These are phyloP conservation scores for Piedraia hortae DNA, from an alignment of 2,329 filamentous ascomycete genomes.

Conservation along the genomic window DNA sequence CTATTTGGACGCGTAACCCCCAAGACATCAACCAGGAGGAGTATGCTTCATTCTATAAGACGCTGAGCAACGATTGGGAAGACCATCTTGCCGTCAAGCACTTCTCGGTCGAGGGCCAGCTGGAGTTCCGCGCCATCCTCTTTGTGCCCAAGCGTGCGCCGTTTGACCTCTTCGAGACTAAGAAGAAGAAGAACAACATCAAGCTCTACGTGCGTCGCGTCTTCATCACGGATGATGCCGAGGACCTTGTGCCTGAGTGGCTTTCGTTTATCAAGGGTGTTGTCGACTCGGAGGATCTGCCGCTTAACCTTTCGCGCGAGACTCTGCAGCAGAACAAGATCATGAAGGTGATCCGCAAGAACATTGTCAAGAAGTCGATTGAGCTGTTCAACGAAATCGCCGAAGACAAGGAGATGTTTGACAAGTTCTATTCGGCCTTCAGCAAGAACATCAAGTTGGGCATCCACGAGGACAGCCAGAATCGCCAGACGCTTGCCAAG, in stretches of 20 bases:
- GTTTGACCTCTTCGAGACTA: slow-evolving; percentile 99
- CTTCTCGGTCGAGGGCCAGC: slow-evolving; percentile 99
- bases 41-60: slow-evolving; percentile 99
- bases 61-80: slow-evolving; percentile 98
- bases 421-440: slow-evolving; percentile 99
- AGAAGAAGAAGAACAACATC: slow-evolving; percentile 99
- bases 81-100: slow-evolving; percentile 99
- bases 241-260: slow-evolving; percentile 98
- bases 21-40: slow-evolving; percentile 86
- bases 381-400: slow-evolving; percentile 98
- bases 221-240: slow-evolving; percentile 99
- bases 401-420: slow-evolving; percentile 98
- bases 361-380: slow-evolving; percentile 99
- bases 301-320: slow-evolving; percentile 98
- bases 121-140: slow-evolving; percentile 98
- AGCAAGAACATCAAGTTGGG: slow-evolving; percentile 99
- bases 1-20: slow-evolving; percentile 98
- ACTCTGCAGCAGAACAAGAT: slow-evolving; percentile 99
- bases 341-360: slow-evolving; percentile 99
- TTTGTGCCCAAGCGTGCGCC: slow-evolving; percentile 98
- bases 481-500: slow-evolving; percentile 79
- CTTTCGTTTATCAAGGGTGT: slow-evolving; percentile 99
- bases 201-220: slow-evolving; percentile 99
- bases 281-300: slow-evolving; percentile 97
- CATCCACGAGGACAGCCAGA: slow-evolving; percentile 98